Conservation (phyloP, 495 filamentous ascomycete species). For the Aspergillus taichungensis region DNA sequence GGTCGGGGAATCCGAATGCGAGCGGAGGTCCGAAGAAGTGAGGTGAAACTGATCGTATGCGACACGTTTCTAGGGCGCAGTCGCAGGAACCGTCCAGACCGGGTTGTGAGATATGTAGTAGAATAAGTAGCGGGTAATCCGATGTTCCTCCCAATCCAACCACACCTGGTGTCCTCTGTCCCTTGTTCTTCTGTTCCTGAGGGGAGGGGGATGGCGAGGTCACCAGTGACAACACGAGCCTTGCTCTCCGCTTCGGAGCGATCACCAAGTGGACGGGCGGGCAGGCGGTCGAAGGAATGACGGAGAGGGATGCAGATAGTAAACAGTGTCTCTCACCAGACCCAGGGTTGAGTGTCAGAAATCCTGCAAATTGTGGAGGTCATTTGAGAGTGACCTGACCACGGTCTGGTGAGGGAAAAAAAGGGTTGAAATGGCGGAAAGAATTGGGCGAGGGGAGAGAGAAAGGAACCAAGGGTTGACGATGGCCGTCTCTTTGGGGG, state of each 20-base stretch:
- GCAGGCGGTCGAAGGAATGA: slow-evolving; percentile 8
- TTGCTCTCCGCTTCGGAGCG: slow-evolving; percentile 16
- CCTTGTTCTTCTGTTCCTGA: neutral
- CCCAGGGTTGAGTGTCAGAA: slow-evolving; percentile 7
- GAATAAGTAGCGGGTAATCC: slow-evolving; percentile 5
- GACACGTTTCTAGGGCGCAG: slow-evolving; percentile 11
- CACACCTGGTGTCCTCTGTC: too few species aligned
- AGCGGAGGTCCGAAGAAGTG: slow-evolving; percentile 10
- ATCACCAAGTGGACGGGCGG: slow-evolving; percentile 12
- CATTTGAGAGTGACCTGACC: slow-evolving; percentile 20
- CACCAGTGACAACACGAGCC: slow-evolving; percentile 6
- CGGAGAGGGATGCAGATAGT: neutral
- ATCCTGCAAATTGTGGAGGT: slow-evolving; percentile 11
- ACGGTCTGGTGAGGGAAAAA: slow-evolving; percentile 19
- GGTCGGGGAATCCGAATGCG: slow-evolving; percentile 7
- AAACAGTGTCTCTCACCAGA: slow-evolving; percentile 14
- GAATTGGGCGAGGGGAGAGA: slow-evolving; percentile 6
- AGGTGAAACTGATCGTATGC: slow-evolving; percentile 10
- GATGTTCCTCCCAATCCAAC: neutral
- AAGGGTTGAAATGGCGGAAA: slow-evolving; percentile 18
- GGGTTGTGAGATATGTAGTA: neutral
- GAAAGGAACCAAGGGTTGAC: slow-evolving; percentile 23
- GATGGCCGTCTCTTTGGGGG: slow-evolving; percentile 10
- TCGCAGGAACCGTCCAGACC: slow-evolving; percentile 8
- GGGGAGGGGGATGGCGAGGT: slow-evolving; percentile 8